These are phyloP conservation scores for Schwanniomyces yamadae DNA, from an alignment of 805 yeast genomes.

Conservation along the genomic window DNA sequence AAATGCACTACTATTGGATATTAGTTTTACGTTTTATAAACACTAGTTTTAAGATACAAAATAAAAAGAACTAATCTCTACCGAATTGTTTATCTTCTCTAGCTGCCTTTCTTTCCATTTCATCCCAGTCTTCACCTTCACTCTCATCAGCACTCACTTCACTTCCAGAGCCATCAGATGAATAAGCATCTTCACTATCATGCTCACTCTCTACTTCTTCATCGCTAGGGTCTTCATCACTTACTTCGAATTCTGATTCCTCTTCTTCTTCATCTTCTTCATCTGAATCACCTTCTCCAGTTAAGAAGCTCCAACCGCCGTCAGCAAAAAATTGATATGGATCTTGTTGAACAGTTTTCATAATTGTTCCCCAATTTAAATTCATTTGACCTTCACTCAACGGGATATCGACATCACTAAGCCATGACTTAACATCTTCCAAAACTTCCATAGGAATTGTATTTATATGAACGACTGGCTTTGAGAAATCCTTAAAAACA, in stretches of 20 bases:
- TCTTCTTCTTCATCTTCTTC: slow-evolving; percentile 68
- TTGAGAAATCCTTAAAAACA: slow-evolving; percentile 85
- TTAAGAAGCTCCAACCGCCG: slow-evolving; percentile 96
- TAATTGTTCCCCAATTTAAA: slow-evolving; percentile 91
- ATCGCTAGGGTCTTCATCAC: slow-evolving; percentile 59
- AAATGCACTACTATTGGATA: too few species aligned
- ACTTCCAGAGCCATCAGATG: slow-evolving; percentile 38
- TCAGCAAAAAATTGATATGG: slow-evolving; percentile 90
- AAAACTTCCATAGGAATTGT: slow-evolving; percentile 91
- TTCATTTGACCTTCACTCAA: slow-evolving; percentile 92
- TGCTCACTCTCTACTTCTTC: slow-evolving; percentile 61
- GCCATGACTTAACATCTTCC: slow-evolving; percentile 94
- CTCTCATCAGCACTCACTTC: slow-evolving; percentile 35
- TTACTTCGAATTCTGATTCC: slow-evolving; percentile 68
- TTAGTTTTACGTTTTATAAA: too few species aligned
- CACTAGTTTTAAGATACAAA: too few species aligned
- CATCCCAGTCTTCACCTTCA: slow-evolving; percentile 59
- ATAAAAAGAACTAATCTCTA: slow-evolving; percentile 27
- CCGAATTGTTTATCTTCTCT: slow-evolving; percentile 38
- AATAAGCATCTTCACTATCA: slow-evolving; percentile 38
- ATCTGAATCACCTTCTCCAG: slow-evolving; percentile 75
- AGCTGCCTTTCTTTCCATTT: slow-evolving; percentile 57
- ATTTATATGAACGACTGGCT: slow-evolving; percentile 87
- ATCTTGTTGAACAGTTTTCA: slow-evolving; percentile 89
- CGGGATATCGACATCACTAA: slow-evolving; percentile 96